Base-by-base conservation (phyloP, 2,329 filamentous ascomycete species). In the Xylaria sp. region DNA sequence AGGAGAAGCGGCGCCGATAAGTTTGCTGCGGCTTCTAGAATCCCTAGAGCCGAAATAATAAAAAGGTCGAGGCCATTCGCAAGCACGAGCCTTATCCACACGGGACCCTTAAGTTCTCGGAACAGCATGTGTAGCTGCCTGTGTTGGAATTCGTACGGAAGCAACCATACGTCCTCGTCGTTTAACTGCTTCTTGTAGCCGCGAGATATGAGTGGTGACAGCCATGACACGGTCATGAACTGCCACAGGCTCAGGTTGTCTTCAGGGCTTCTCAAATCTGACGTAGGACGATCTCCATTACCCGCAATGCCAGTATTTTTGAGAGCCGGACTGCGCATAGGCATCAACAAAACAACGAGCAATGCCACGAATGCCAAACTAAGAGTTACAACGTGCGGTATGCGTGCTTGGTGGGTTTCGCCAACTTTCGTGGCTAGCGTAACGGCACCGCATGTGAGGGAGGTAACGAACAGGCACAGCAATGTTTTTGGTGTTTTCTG, bases 201-300 rank as follows among this genome's bases (percentile, higher is more conserved):
- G 23, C 87, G 75, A 1, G 80, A 78, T 11, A 96, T 92, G 6
- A 96, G 77, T 0, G 92, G 89, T 0, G 81, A 80, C 77, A 96
- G 89, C 93, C 93, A 97, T 0, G 86, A 90, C 27, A 96, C 89
- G 5, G 86, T 89, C 85, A 94, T 90, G 77, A 92, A 97, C 67
- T 93, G 90, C 84, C 91, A 93, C 0, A 93, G 79, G 0, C 84
- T 90, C 23, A 96, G 74, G 65, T 90, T 87, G 68, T 97, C 93
- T 73, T 97, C 93, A 0, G 93, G 82, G 37, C 84, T 87, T 56
- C 92, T 88, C n/a, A 90, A 77, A 2, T 81, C 75, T 2, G 77
- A 80, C 0, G 83, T 87, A 1, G 90, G 86, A 4, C 76, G 65
- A 17, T 80, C 78, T 54, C 83, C 86, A 1, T 85, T 80, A 15